phyloP scores from a whole-genome alignment of 805 yeast genomes.

The Candida dajiaensis region DNA sequence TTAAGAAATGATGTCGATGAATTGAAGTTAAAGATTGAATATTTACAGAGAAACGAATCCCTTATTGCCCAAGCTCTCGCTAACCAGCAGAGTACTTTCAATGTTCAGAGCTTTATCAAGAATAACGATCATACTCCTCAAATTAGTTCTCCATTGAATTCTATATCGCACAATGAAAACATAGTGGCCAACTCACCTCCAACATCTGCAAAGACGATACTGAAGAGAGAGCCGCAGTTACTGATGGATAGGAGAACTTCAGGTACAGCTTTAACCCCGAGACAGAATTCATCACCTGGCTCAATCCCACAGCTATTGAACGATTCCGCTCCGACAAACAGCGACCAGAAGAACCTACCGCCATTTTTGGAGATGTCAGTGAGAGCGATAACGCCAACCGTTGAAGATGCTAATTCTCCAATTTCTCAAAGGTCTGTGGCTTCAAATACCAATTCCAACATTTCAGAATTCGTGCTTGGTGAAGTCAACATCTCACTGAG shows the following conservation, averaged over 20 bases:
- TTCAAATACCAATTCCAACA: conserved; percentile 23
- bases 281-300: conserved; percentile 19
- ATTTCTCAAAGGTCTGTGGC: conserved; percentile 19
- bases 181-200: conserved; percentile 13
- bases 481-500: conserved; percentile 60
- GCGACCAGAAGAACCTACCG: conserved; percentile 31
- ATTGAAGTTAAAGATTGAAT: conserved; percentile 64
- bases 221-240: conserved; percentile 39
- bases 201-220: conserved; percentile 35
- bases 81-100: conserved; percentile 9
- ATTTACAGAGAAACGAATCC: conserved; percentile 58
- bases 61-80: conserved; percentile 58
- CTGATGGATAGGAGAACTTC: conserved; percentile 29
- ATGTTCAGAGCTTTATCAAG: conserved; percentile 7
- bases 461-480: conserved; percentile 69
- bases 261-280: conserved; percentile 15
- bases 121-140: conserved; percentile 15
- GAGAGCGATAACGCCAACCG: conserved; percentile 28
- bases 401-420: conserved; percentile 14
- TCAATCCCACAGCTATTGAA: conserved; percentile 32
- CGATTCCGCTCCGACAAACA: conserved; percentile 38
- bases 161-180: conserved; percentile 2
- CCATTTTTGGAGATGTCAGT: conserved; percentile 38
- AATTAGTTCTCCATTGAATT: conserved; percentile 17
- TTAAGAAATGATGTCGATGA: conserved; percentile 82